Percentiles rank a stretch among this genome's conserved stretches.
phyloP scores from a whole-genome alignment of 257 asterid genomes.

The Jaltomata sinuosa region DNA sequence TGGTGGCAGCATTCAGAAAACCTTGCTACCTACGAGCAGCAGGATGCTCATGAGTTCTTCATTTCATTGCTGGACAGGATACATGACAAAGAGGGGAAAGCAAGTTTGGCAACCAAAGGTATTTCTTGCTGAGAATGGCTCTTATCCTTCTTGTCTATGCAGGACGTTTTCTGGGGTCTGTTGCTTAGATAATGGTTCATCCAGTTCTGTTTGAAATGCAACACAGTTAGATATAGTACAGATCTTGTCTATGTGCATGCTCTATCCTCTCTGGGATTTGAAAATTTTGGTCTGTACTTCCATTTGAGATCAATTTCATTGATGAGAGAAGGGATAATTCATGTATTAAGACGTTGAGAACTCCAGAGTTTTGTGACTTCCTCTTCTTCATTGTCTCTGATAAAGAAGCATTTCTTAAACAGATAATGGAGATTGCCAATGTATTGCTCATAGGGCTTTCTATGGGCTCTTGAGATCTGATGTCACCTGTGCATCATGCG shows the following conservation, averaged over 20 bases:
- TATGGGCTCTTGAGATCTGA: conserved; percentile 83
- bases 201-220: background rate
- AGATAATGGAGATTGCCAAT: conserved; percentile 69
- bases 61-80: conserved; percentile 84
- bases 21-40: conserved; percentile 93
- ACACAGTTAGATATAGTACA: background rate
- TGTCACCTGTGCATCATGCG: conserved; percentile 80
- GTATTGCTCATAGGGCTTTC: conserved; percentile 80
- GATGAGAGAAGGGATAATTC: background rate
- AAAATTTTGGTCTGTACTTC: background rate
- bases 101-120: conserved; percentile 51
- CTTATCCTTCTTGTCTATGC: background rate
- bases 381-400: background rate
- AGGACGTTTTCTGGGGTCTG: background rate
- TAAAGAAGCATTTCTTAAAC: conserved; percentile 14
- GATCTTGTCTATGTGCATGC: background rate
- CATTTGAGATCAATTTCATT: background rate
- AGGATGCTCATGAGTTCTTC: conserved; percentile 96
- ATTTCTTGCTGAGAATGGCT: conserved; percentile 2
- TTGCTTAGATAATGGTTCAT: background rate
- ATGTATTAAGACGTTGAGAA: background rate
- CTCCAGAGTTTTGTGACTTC: background rate
- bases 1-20: conserved; percentile 99
- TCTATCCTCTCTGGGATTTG: background rate
- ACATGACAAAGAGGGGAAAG: conserved; percentile 73